phyloP scores from a whole-genome alignment of 2,329 filamentous ascomycete species.

The Boeremia exigua region DNA sequence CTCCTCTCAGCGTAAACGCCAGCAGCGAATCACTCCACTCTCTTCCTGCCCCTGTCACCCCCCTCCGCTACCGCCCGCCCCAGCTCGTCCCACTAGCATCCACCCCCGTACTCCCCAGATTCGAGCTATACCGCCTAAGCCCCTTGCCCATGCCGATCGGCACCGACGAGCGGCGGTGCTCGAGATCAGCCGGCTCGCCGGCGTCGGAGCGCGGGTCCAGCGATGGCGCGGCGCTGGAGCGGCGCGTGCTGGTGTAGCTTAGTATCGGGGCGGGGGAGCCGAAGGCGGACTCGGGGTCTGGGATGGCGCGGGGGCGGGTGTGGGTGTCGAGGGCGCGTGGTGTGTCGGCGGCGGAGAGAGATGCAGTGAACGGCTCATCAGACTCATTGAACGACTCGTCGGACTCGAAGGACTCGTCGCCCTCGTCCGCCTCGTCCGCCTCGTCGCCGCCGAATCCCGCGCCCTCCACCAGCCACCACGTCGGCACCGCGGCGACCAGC shows the following conservation, averaged over 20 bases:
- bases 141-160: constrained; percentile 56
- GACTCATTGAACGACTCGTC: too few species aligned
- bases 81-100: constrained; percentile 43
- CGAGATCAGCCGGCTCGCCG: constrained; percentile 17
- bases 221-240: constrained; percentile 32
- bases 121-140: constrained; percentile 54
- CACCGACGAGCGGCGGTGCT: constrained; percentile 31
- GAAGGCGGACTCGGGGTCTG: constrained; percentile 47
- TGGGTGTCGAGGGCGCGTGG: not conserved
- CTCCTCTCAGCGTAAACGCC: too few species aligned
- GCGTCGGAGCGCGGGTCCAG: constrained; percentile 33
- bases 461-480: constrained; percentile 76
- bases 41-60: too few species aligned
- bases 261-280: constrained; percentile 44
- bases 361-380: too few species aligned
- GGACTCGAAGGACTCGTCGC: constrained; percentile 19
- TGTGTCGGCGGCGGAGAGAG: constrained; percentile 13
- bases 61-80: constrained; percentile 39
- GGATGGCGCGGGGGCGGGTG: constrained; percentile 6
- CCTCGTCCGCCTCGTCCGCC: constrained; percentile 46
- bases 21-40: too few species aligned
- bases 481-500: constrained; percentile 70
- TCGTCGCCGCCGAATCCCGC: constrained; percentile 63
- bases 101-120: constrained; percentile 50
- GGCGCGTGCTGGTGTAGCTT: constrained; percentile 39